A percentile compares a stretch with the other conserved stretches of the same genome.
Evolutionary conservation across 2,329 filamentous ascomycete genomes (phyloP).

Genomic region (Penicillium glabrum): DNA sequence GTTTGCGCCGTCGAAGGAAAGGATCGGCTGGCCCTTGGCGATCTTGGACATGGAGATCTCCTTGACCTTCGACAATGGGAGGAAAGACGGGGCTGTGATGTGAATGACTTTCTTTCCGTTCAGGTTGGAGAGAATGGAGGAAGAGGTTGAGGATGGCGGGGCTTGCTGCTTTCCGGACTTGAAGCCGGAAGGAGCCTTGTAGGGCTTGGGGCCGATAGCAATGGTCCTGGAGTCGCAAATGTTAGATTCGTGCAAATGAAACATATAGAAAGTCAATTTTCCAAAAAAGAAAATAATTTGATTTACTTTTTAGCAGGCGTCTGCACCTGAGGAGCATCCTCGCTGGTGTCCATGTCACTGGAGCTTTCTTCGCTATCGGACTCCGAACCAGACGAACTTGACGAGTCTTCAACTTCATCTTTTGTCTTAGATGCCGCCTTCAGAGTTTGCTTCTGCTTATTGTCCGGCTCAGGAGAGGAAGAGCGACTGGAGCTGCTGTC

Average conservation of each 20-base stretch:
- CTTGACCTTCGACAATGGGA: conserved; percentile 47
- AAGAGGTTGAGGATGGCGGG: conserved; percentile 31
- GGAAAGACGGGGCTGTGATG: conserved; percentile 46
- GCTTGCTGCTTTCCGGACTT: conserved; percentile 35
- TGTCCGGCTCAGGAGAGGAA: conserved; percentile 24
- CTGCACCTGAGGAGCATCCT: conserved; percentile 13
- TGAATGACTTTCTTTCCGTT: conserved; percentile 50
- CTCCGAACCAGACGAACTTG: conserved; percentile 15
- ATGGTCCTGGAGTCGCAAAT: conserved; percentile 6
- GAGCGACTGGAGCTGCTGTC: conserved; percentile 30
- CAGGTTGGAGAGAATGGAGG: conserved; percentile 39
- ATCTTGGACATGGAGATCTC: conserved; percentile 45
- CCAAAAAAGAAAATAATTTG: background rate
- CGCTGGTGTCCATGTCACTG: conserved; percentile 21
- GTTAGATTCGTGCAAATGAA: conserved; percentile 3
- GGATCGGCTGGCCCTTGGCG: conserved; percentile 40
- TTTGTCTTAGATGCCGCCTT: conserved; percentile 21
- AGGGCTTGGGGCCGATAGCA: conserved; percentile 35
- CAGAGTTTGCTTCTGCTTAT: conserved; percentile 20
- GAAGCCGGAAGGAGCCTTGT: conserved; percentile 46
- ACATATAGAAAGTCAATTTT: background rate
- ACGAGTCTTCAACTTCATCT: conserved; percentile 16
- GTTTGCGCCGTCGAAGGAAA: conserved; percentile 43
- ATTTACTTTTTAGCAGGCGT: conserved; percentile 19
- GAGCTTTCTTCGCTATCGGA: conserved; percentile 14